Evolutionary conservation across 179 eudicot genomes (phyloP).

Genomic region (Actinidia arguta): DNA sequence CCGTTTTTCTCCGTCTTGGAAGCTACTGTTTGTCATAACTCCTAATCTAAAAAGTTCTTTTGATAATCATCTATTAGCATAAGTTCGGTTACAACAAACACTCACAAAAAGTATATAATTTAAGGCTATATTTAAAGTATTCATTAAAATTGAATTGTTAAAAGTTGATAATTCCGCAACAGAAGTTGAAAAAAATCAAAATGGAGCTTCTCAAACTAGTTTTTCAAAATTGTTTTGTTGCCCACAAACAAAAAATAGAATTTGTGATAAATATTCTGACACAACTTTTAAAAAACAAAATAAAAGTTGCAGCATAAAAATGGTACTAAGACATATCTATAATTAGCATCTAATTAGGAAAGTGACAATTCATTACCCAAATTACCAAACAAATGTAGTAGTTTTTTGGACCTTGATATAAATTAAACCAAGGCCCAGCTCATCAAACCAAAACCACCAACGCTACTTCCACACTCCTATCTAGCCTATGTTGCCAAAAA

Average conservation of each 20-base stretch:
- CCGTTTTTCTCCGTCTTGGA: neutral
- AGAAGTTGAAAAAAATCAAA: neutral
- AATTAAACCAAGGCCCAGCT: conserved; percentile 8
- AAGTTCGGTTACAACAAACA: neutral
- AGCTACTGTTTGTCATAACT: neutral
- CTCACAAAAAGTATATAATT: no score
- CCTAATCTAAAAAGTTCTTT: neutral
- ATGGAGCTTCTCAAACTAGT: neutral
- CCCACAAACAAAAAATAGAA: neutral
- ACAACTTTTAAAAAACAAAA: neutral
- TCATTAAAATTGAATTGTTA: neutral
- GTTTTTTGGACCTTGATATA: neutral
- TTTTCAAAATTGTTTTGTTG: no score
- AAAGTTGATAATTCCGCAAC: neutral
- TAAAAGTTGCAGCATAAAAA: neutral
- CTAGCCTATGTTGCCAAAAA: neutral
- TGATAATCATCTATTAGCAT: no score
- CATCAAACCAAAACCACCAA: conserved; percentile 10
- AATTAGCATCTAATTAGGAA: neutral
- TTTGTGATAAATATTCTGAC: neutral
- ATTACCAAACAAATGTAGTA: neutral
- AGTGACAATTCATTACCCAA: neutral
- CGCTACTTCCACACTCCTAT: neutral
- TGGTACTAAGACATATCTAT: neutral
- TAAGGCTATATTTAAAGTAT: neutral